phyloP scores from a whole-genome alignment of 345 rosid genomes.

The Litchi chinensis region DNA sequence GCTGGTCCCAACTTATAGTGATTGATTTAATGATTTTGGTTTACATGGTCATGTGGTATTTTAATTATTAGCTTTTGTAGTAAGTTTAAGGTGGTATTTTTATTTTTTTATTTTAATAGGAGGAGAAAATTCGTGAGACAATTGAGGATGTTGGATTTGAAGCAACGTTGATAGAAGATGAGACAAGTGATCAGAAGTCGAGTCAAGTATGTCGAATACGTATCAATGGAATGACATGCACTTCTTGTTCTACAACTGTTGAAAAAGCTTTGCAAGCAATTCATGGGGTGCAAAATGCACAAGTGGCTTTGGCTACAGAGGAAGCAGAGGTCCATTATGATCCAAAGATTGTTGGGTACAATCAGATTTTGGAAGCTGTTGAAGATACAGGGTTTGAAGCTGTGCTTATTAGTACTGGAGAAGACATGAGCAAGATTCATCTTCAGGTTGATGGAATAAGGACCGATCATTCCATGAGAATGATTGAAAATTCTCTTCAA shows the following conservation, averaged over 20 bases:
- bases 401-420: slow-evolving; percentile 67
- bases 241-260: slow-evolving; percentile 73
- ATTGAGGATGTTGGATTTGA: slow-evolving; percentile 87
- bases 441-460: slow-evolving; percentile 70
- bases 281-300: slow-evolving; percentile 69
- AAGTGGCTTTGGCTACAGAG: slow-evolving; percentile 86
- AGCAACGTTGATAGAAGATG: slow-evolving; percentile 61
- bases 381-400: slow-evolving; percentile 78
- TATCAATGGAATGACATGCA: slow-evolving; percentile 90
- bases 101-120: slow-evolving; percentile 37
- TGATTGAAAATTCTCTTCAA: slow-evolving; percentile 62
- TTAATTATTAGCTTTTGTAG: not conserved
- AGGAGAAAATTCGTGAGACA: slow-evolving; percentile 79
- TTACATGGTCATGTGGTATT: too few species aligned
- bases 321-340: slow-evolving; percentile 83
- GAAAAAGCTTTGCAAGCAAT: slow-evolving; percentile 66
- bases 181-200: slow-evolving; percentile 44
- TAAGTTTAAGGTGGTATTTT: not conserved
- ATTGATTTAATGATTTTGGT: too few species aligned
- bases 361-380: slow-evolving; percentile 47
- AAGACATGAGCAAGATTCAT: slow-evolving; percentile 67
- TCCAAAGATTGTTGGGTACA: slow-evolving; percentile 43
- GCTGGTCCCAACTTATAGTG: too few species aligned
- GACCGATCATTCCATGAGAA: slow-evolving; percentile 50
- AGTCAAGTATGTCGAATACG: slow-evolving; percentile 68